Base-by-base conservation (phyloP, 495 filamentous ascomycete genomes). In the Talaromyces nanjingensis region DNA sequence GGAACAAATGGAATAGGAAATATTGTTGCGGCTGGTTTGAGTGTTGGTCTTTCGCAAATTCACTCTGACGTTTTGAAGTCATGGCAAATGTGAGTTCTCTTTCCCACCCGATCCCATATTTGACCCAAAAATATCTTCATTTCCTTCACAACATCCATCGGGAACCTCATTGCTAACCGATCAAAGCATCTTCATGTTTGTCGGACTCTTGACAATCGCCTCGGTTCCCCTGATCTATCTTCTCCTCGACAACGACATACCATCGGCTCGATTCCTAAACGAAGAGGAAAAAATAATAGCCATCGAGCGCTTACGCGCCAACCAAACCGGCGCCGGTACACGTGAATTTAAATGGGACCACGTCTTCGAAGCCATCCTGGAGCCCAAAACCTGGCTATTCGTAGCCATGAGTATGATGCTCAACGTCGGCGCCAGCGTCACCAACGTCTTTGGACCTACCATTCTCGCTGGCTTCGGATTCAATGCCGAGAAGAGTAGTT, bases 371-470 rank as follows among this genome's bases (percentile, higher is more conserved):
- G 77, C 77, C 0, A 65, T 73, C 0, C 63, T 81, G 0, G 80
- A 83, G 39, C 77, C 72, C n/a, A 83, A 83, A 64, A 81, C 77
- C 29, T 82, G 78, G 57, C 71, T 81, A 11, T 82, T 75, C 75
- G 65, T 81, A 20, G 73, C 64, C 29, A 84, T 88, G 72, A 72
- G 81, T 11, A 71, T 89, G 20, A 77, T 85, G 34, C 80, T 85
- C 53, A 88, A 87, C 68, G 79, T 87, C 20, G 86, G 86, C 16
- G 84, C 85, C 2, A 77, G 77, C 39, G 84, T 88, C 12, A 83
- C 83, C 39, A 83, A 82, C 64, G 80, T 76, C 9, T 87, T 87
- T 60, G 85, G 84, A 0, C 84, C 86, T 0, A 71, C 88, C 16
- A 87, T 89, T 54, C 65, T 88, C 12, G 73, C 67, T 18, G 85